Conservation (phyloP, 1,284 basidiomycete species). For the Golubevia sp. region DNA sequence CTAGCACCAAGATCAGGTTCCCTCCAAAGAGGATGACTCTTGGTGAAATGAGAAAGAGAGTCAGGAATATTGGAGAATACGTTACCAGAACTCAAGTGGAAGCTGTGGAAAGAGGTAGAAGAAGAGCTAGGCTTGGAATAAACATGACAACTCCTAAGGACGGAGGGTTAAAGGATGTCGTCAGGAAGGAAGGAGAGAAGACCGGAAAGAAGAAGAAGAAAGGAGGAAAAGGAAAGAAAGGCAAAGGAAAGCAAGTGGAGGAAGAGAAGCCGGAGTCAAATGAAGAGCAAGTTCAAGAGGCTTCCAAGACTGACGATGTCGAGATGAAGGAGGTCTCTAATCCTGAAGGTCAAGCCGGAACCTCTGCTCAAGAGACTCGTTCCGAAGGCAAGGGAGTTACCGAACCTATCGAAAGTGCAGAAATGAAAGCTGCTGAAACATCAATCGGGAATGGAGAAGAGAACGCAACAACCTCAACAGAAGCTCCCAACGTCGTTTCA, state of each 20-base stretch:
- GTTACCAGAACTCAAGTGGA: conserved; percentile 57
- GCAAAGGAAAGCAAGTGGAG: not conserved
- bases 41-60: conserved; percentile 59
- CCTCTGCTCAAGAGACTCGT: too few relatives aligned
- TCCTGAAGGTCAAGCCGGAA: too few relatives aligned
- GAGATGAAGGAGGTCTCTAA: too few relatives aligned
- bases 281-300: not conserved
- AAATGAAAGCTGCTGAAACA: too few relatives aligned
- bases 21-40: conserved; percentile 57
- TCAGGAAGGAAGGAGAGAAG: not conserved
- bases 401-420: too few relatives aligned
- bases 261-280: not conserved
- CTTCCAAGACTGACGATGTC: too few relatives aligned
- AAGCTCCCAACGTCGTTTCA: too few relatives aligned
- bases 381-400: too few relatives aligned
- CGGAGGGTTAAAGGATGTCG: not conserved
- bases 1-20: conserved; percentile 51
- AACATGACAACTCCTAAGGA: conserved; percentile 11
- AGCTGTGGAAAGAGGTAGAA: conserved; percentile 53
- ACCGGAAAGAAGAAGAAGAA: not conserved
- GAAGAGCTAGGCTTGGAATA: conserved; percentile 43
- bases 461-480: too few relatives aligned
- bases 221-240: not conserved
- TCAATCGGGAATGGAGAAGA: too few relatives aligned
- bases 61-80: conserved; percentile 54